phyloP scores from a whole-genome alignment of 2,329 filamentous ascomycete genomes.

The Cladosporium sp. region DNA sequence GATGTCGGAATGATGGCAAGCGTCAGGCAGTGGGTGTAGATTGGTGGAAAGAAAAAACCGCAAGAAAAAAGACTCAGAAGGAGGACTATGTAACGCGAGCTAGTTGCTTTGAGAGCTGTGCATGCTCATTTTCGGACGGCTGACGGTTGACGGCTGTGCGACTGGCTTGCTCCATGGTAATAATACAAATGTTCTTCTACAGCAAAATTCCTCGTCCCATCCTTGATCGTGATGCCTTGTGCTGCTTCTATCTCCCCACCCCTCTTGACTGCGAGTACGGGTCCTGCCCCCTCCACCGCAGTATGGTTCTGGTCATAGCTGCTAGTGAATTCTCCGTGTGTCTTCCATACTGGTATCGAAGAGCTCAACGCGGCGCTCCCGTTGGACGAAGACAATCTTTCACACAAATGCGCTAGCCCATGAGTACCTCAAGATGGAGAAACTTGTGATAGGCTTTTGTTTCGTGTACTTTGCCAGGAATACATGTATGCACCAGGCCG shows the following conservation, averaged over 20 bases:
- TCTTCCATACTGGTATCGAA: too few species aligned
- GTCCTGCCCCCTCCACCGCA: too few species aligned
- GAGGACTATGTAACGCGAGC: neutral
- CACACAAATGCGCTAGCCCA: neutral
- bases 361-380: too few species aligned
- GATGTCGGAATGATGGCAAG: slow-evolving; percentile 2
- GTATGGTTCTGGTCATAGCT: neutral
- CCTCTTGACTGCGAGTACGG: too few species aligned
- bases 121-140: neutral
- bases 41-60: slow-evolving; percentile 11
- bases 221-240: neutral
- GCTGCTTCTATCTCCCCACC: neutral
- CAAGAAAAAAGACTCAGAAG: neutral
- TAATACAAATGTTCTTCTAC: neutral
- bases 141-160: neutral
- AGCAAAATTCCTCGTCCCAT: neutral
- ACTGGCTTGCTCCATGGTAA: neutral
- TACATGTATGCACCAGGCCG: too few species aligned
- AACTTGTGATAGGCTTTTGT: neutral
- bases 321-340: neutral
- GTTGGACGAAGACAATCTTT: neutral
- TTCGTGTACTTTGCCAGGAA: too few species aligned
- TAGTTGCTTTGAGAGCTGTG: neutral
- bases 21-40: neutral
- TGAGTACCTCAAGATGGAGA: neutral